Evolutionary conservation across 1,284 basidiomycete genomes (phyloP), one percentile per base, ranked within the genome.

Genomic region (Gomphus sp.): DNA sequence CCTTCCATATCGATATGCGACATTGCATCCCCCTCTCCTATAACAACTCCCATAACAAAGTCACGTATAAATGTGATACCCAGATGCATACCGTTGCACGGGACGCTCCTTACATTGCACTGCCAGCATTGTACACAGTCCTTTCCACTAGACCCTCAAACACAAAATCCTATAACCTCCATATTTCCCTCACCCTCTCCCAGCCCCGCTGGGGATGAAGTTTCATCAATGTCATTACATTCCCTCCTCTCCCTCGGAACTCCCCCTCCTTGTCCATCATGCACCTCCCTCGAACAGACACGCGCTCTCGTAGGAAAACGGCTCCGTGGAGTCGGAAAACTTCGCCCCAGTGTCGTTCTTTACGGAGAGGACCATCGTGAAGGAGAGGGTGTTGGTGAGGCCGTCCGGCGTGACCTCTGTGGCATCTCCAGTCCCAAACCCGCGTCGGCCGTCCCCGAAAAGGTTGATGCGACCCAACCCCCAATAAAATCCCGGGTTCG

Each of bases 301-400:
- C 82, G 93, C 34, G 79, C 84, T 53, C 74, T 87, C 16, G 74
- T 88, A 12, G 90, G 89, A 3, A 91, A 95, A 69, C 86, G 94
- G 11, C 81, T 87, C 8, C 78, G 93, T 45, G 87, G 88, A 0
- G 80, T 94, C 16, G 93, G 94, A 0, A 81, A 81, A 61, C 76
- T 97, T 58, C 84, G 93, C 43, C 89, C 93, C 0, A 89, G 88
- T 61, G 91, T 97, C 8, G 92, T 98, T 0, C 74, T 98, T 39
- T 97, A 98, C 69, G 93, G 93, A 63, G 94, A 96, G 68, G 76
- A 80, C 49, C 93, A 95, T 72, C 89, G 87, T 66, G 84, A 93
- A 62, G 93, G 91, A 1, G 92, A 96, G 66, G 82, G 84, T 18
- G 92, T 97, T 3, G 92, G 92, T 1, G 81, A 87, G 58, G 78